Base-by-base conservation (phyloP, 129 eudicot genomes). In the Artemisia tridentata region DNA sequence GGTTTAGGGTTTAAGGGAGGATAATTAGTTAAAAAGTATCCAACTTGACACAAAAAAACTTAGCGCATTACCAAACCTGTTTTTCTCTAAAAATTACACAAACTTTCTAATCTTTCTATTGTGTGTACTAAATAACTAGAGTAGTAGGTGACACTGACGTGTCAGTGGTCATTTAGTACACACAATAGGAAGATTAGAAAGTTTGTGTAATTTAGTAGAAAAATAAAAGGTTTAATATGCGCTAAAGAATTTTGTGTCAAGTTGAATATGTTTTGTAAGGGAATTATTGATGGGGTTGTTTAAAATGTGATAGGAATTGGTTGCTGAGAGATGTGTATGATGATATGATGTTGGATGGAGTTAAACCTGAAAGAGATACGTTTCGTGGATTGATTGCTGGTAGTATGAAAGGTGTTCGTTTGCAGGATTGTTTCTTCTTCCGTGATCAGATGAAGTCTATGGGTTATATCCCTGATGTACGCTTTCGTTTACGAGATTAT, bases 381-480 rank as follows among this genome's bases (percentile, higher is more conserved):
- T 92, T 92, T 63, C 95, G 87, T 46, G 80, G 88, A 12, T 65
- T 92, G 50, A 74, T 92, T 19, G 83, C 77, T 62, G 91, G 96
- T 69, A 80, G 95, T 3, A 83, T 92, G 96, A 92, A 79, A 84
- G 96, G 98, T 7, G 73, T 75, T 49, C 87, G 95, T 16, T 69
- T 92, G 83, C 95, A 92, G 76, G 98, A 92, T 15, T 89, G 95
- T 46, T 83, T 92, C 82, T 92, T 81, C 83, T 92, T 85, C 49
- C 88, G 87, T 3, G 90, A 87, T 31, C 77, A 89, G 58, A 92
- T 92, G 98, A 87, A 72, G 29, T 65, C 90, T 51, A 78, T 83
- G 91, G 98, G 98, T 21, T 86, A 89, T 84, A 75, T 81, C 72
- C 98, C 98, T 76, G 95, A 89, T 89, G 98, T 92, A 87, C 27